A percentile compares a stretch with the other conserved stretches of the same genome.
Evolutionary conservation across 1,284 basidiomycete genomes (phyloP).

Genomic region (Schizophyllum commune): DNA sequence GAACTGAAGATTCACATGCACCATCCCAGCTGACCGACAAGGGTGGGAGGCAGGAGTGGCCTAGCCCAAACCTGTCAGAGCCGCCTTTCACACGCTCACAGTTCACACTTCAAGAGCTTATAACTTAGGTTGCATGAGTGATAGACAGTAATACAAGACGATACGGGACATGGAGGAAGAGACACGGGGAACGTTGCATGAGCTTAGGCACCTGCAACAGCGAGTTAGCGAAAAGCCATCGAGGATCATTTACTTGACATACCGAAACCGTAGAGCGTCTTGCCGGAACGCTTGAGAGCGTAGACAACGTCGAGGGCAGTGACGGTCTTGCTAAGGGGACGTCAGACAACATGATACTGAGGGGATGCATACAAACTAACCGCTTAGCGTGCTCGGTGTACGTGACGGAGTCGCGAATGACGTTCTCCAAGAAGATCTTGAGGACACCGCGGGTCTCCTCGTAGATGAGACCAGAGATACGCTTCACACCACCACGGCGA

Average conservation of each 20-base stretch:
- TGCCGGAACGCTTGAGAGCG: slow-evolving; percentile 75
- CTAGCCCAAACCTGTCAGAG: neutral
- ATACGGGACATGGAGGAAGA: neutral
- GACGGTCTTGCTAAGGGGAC: slow-evolving; percentile 59
- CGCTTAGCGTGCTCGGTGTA: slow-evolving; percentile 88
- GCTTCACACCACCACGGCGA: slow-evolving; percentile 80
- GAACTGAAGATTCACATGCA: too few relatives aligned
- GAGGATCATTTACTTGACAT: neutral
- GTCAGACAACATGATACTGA: neutral
- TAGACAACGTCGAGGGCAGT: slow-evolving; percentile 77
- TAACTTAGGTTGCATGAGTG: neutral
- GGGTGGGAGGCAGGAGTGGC: too few relatives aligned
- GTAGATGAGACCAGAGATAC: slow-evolving; percentile 79
- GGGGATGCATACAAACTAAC: slow-evolving; percentile 20
- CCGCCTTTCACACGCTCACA: neutral
- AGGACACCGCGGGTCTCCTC: slow-evolving; percentile 80
- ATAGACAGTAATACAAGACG: neutral
- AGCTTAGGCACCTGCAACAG: neutral
- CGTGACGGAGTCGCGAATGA: slow-evolving; percentile 84
- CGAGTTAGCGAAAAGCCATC: neutral
- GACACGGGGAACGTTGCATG: neutral
- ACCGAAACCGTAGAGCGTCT: slow-evolving; percentile 63
- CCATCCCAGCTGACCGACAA: too few relatives aligned
- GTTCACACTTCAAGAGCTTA: neutral
- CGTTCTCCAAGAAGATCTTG: slow-evolving; percentile 75